Percentiles rank a stretch among this genome's conserved stretches.
Conservation (phyloP, 2,329 filamentous ascomycete genomes). For the Orbilia quercus region DNA sequence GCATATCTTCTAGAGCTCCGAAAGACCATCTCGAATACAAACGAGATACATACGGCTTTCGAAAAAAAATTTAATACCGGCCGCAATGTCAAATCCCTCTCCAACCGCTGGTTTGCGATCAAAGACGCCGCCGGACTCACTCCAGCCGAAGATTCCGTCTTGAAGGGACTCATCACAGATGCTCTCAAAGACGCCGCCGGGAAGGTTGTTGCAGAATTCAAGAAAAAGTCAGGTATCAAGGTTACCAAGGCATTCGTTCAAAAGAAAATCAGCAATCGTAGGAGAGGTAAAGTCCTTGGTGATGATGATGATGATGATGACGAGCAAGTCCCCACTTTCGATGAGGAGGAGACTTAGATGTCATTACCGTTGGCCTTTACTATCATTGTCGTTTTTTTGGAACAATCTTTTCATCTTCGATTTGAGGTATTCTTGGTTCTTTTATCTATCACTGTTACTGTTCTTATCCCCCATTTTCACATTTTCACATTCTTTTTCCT, state of each 20-base stretch:
- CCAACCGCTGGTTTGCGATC: conserved; percentile 32
- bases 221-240: conserved; percentile 18
- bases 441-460: too few relatives aligned
- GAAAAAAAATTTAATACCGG: conserved; percentile 32
- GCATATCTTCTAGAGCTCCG: conserved; percentile 23
- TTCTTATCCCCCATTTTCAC: too few relatives aligned
- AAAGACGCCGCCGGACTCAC: conserved; percentile 25
- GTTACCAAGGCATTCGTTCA: conserved; percentile 32
- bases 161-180: conserved; percentile 20
- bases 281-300: background rate
- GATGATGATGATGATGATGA: conserved; percentile 8
- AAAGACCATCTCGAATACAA: background rate
- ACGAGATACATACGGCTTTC: conserved; percentile 13
- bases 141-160: conserved; percentile 7
- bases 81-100: conserved; percentile 7
- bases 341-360: too few relatives aligned
- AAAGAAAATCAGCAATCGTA: conserved; percentile 32
- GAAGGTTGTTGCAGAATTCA: conserved; percentile 20
- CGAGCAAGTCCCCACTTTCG: too few relatives aligned
- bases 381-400: too few relatives aligned
- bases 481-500: too few relatives aligned
- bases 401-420: too few relatives aligned
- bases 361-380: too few relatives aligned
- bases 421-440: too few relatives aligned
- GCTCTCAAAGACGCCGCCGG: conserved; percentile 21